A percentile compares a stretch with the other conserved stretches of the same genome.
phyloP scores from a whole-genome alignment of 2,329 filamentous ascomycete species.

The Fusarium musae region DNA sequence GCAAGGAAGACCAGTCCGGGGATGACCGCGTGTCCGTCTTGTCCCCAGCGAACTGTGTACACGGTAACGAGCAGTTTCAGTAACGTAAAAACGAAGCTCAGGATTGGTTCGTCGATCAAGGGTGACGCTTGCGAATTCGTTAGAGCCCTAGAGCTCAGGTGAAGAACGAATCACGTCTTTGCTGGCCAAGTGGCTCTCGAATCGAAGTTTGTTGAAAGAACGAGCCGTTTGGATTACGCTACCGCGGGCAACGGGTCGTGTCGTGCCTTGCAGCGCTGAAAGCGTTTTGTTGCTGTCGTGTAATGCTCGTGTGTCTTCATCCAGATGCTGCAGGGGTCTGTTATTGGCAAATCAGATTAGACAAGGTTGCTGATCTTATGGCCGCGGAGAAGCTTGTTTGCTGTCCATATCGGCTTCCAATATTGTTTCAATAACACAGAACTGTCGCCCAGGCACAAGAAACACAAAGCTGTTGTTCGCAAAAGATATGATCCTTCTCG shows the following conservation, averaged over 20 bases:
- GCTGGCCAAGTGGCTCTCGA: constrained; percentile 27
- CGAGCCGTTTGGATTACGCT: constrained; percentile 26
- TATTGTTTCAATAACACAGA: background rate
- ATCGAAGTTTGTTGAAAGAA: constrained; percentile 15
- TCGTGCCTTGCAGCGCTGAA: constrained; percentile 44
- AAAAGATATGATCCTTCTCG: background rate
- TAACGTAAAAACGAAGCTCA: constrained; percentile 44
- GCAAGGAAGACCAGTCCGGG: constrained; percentile 34
- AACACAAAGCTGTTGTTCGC: background rate
- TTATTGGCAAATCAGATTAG: constrained; percentile 34
- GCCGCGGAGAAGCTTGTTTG: constrained; percentile 35
- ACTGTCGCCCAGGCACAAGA: background rate
- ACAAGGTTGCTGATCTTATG: constrained; percentile 32
- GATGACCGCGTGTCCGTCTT: constrained; percentile 41
- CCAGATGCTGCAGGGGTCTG: constrained; percentile 25
- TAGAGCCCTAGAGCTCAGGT: constrained; percentile 21
- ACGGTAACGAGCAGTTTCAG: constrained; percentile 33
- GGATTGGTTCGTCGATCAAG: constrained; percentile 43
- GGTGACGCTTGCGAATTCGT: constrained; percentile 31
- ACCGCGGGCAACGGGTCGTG: constrained; percentile 38
- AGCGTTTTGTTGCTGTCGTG: constrained; percentile 25
- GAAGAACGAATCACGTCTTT: constrained; percentile 37
- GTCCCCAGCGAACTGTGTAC: constrained; percentile 33
- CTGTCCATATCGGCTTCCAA: constrained; percentile 14
- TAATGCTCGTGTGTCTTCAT: constrained; percentile 23